Conservation (phyloP, 2,329 filamentous ascomycete genomes). For the Clarireedia homoeocarpa region DNA sequence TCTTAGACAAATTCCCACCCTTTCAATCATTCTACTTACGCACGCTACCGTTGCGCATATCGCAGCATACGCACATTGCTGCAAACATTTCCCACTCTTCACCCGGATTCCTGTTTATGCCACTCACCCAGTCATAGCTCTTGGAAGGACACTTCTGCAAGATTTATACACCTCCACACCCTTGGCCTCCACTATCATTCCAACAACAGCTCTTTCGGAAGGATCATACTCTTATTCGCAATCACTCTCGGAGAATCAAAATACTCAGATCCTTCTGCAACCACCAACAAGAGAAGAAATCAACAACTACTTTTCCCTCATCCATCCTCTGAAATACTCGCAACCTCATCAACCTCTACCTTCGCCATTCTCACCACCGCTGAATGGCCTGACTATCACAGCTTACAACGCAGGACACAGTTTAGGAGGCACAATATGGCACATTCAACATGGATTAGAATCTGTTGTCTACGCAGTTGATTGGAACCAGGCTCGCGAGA, state of each 20-base stretch:
- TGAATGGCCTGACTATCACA: conserved; percentile 88
- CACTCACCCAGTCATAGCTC: conserved; percentile 84
- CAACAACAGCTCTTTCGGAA: conserved; percentile 63
- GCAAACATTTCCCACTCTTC: conserved; percentile 91
- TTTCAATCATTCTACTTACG: conserved; percentile 89
- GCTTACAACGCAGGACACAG: conserved; percentile 96
- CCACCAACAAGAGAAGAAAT: conserved; percentile 84
- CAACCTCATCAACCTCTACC: conserved; percentile 87
- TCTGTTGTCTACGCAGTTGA: conserved; percentile 97
- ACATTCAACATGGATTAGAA: conserved; percentile 92
- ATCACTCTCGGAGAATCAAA: conserved; percentile 40
- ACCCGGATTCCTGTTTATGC: conserved; percentile 90
- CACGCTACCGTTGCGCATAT: conserved; percentile 89
- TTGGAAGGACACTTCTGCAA: conserved; percentile 83
- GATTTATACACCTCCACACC: conserved; percentile 89
- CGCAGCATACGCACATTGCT: conserved; percentile 91
- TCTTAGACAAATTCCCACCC: conserved; percentile 73
- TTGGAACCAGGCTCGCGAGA: conserved; percentile 97
- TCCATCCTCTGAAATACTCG: conserved; percentile 91
- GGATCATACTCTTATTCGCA: conserved; percentile 47
- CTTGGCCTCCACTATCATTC: conserved; percentile 77
- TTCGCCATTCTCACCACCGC: conserved; percentile 78
- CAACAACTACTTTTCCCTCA: conserved; percentile 79
- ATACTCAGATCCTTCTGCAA: conserved; percentile 47
- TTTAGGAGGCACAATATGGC: conserved; percentile 95